Base-by-base conservation (phyloP, 345 rosid species). In the Rhizophora apiculata region DNA sequence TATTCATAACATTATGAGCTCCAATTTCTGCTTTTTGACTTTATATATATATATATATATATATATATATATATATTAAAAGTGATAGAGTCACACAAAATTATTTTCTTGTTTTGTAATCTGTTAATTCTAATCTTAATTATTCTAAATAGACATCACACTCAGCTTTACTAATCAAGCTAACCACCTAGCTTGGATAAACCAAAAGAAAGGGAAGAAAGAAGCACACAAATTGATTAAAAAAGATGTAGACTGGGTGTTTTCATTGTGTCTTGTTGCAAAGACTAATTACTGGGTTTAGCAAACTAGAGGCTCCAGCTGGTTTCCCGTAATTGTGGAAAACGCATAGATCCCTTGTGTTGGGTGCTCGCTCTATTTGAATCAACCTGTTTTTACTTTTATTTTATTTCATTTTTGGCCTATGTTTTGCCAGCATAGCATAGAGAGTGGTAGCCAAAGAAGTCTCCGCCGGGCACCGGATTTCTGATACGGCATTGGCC, bases 261-360 rank as follows among this genome's bases (percentile, higher is more conserved):
- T 51, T 68, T 22, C 31, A 60, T 75, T 68, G 68, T 72, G 39
- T 74, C 49, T 63, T 64, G 51, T 24, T 72, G 58, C 49, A 43
- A 65, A 65, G 70, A 48, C 68, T 63, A 53, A 62, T 32, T 10
- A 46, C 5, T 31, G 16, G 58, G 27, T 32, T 54, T 37, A n/a
- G 61, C 13, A 54, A 30, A 34, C 26, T 49, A 24, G 13, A 43
- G 49, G 49, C 49, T 3, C 18, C 49, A 43, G 18, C 16, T 43
- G 8, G 26, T 36, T 62, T 57, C 10, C 32, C 58, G 18, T 24
- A 48, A 60, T 36, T 49, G 60, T 63, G 51, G 49, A 43, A 15
- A 43, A 43, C 49, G 30, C 53, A 8, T 56, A 24, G 15, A 57
- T 8, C 62, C 59, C 0, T 3, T 0, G 19, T 65, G 65, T 32